Evolutionary conservation across 495 filamentous ascomycete genomes (phyloP).

Genomic region (Hyaloscypha bicolor): DNA sequence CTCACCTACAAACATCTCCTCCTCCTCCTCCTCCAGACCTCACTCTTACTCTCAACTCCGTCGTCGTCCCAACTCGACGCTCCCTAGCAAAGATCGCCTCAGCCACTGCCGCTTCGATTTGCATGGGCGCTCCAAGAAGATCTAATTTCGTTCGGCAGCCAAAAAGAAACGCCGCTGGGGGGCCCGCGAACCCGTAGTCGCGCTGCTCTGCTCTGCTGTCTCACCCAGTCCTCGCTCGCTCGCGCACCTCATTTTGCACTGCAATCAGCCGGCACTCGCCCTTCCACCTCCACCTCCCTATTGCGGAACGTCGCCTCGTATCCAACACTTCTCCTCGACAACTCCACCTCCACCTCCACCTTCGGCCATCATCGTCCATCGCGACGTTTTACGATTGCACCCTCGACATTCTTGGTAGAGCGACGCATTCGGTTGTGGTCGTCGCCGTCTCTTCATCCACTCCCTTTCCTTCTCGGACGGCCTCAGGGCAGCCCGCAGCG

Average conservation of each 20-base stretch:
- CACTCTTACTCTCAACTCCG: background rate
- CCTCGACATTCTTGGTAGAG: conserved; percentile 14
- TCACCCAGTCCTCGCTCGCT: background rate
- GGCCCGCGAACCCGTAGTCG: too few relatives aligned
- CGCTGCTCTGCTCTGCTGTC: background rate
- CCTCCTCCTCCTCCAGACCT: background rate
- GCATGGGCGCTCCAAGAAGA: background rate
- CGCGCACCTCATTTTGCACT: background rate
- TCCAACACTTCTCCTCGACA: background rate
- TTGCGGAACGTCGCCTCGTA: background rate
- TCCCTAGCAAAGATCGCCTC: background rate
- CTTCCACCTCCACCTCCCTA: background rate
- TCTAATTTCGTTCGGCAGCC: background rate
- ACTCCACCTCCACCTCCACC: background rate
- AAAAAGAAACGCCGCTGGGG: too few relatives aligned
- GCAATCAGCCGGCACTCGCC: background rate
- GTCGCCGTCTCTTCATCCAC: conserved; percentile 12
- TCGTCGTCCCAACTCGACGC: background rate
- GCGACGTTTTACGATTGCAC: conserved; percentile 1
- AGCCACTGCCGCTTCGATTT: background rate
- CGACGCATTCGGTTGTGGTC: conserved; percentile 36
- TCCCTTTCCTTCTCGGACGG: conserved; percentile 2
- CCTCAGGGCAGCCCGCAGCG: conserved; percentile 2
- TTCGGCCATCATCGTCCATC: conserved; percentile 14
- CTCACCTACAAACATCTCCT: background rate